Evolutionary conservation across 192 early-diverging fungal genomes (phyloP).

Genomic region (Geranomyces variabilis): DNA sequence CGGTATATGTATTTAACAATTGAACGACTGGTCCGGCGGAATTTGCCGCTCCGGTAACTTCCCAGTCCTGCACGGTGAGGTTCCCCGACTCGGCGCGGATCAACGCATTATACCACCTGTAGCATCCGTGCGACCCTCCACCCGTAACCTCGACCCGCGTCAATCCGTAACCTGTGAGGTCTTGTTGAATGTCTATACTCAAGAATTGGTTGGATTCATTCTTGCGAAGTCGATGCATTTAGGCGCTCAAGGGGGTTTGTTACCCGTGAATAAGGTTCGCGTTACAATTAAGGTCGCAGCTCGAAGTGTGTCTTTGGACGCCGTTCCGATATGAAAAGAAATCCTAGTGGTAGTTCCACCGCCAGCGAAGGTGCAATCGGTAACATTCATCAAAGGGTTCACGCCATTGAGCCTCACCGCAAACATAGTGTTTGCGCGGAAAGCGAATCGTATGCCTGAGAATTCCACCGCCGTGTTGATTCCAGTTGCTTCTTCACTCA

Average conservation of each 20-base stretch:
- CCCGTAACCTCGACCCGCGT: conserved; percentile 3
- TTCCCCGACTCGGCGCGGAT: conserved; percentile 5
- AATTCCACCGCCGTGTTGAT: conserved; percentile 11
- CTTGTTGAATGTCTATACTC: background rate
- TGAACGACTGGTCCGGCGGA: background rate
- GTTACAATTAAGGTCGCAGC: background rate
- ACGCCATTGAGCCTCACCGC: background rate
- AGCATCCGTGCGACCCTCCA: background rate
- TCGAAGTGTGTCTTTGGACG: background rate
- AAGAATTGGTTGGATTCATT: background rate
- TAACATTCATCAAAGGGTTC: conserved; percentile 10
- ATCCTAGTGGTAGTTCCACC: background rate
- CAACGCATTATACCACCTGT: background rate
- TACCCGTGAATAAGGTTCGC: conserved; percentile 10
- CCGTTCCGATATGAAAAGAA: background rate
- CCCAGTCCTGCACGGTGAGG: conserved; percentile 4
- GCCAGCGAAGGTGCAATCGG: conserved; percentile 5
- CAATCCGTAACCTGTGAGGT: background rate
- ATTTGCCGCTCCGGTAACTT: background rate
- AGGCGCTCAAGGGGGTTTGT: too few relatives aligned
- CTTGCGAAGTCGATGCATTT: too few relatives aligned
- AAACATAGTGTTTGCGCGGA: background rate
- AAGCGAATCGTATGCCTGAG: background rate
- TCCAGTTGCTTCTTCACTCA: background rate
- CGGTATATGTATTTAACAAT: background rate